These are phyloP conservation scores for Colletotrichum tanaceti DNA, from an alignment of 2,329 filamentous ascomycete species.

Conservation along the genomic window DNA sequence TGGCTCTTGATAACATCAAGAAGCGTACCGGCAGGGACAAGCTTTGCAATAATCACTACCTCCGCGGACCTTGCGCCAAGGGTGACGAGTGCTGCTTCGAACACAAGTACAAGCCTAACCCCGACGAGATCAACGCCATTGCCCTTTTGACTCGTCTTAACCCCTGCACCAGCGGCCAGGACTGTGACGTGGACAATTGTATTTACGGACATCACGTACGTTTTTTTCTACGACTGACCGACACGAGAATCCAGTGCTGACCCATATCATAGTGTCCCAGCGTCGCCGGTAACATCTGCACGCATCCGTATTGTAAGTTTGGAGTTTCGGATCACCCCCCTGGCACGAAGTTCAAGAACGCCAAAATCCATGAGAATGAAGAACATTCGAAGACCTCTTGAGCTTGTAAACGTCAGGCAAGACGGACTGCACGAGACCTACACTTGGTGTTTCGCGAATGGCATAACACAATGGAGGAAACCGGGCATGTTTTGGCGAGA, in stretches of 20 bases:
- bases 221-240: slow-evolving; percentile 35
- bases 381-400: neutral
- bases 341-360: slow-evolving; percentile 62
- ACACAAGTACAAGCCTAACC: slow-evolving; percentile 64
- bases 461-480: neutral
- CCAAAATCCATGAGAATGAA: slow-evolving; percentile 50
- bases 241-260: slow-evolving; percentile 10
- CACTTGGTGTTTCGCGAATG: neutral
- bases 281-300: slow-evolving; percentile 62
- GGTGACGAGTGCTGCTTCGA: slow-evolving; percentile 67
- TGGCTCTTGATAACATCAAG: slow-evolving; percentile 65
- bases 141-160: slow-evolving; percentile 67
- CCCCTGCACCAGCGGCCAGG: slow-evolving; percentile 67
- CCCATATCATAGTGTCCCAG: slow-evolving; percentile 61
- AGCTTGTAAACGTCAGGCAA: neutral
- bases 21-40: slow-evolving; percentile 66
- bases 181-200: slow-evolving; percentile 68
- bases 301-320: slow-evolving; percentile 68
- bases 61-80: slow-evolving; percentile 68
- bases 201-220: slow-evolving; percentile 73
- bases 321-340: slow-evolving; percentile 65
- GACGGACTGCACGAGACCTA: neutral
- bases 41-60: slow-evolving; percentile 72
- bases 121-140: slow-evolving; percentile 68
- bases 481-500: neutral